Evolutionary conservation across 371 early-diverging fungal species (phyloP).

Genomic region (Lichtheimia corymbifera): DNA sequence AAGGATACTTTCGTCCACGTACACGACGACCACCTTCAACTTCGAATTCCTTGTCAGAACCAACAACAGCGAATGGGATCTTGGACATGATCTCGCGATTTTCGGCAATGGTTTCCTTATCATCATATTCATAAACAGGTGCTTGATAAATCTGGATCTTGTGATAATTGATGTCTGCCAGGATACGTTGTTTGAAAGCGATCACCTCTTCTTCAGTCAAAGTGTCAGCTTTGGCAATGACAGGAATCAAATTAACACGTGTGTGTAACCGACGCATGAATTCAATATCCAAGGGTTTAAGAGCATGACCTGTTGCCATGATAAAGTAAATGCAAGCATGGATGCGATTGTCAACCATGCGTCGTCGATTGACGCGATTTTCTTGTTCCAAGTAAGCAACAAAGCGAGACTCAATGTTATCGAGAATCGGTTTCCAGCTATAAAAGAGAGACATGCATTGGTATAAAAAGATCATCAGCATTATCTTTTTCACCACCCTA

Average conservation of each 20-base stretch:
- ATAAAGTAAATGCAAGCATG: constrained; percentile 99
- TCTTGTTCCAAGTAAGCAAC: constrained; percentile 94
- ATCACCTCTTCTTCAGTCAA: constrained; percentile 94
- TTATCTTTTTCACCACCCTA: constrained; percentile 22
- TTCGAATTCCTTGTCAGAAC: constrained; percentile 87
- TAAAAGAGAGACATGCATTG: background rate
- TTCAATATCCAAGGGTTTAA: constrained; percentile 93
- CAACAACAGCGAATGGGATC: constrained; percentile 97
- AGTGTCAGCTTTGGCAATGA: constrained; percentile 98
- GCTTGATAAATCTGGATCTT: constrained; percentile 94
- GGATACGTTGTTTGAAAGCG: constrained; percentile 88
- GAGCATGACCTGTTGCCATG: constrained; percentile 91
- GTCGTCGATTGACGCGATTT: constrained; percentile 83
- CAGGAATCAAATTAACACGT: constrained; percentile 96
- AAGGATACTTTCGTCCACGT: constrained; percentile 92
- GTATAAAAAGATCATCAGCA: background rate
- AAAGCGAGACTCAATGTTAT: constrained; percentile 93
- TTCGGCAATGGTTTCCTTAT: constrained; percentile 91
- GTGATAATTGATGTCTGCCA: constrained; percentile 89
- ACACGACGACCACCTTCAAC: constrained; percentile 81
- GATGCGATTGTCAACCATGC: constrained; percentile 89
- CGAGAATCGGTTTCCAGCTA: constrained; percentile 93
- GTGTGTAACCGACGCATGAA: constrained; percentile 93
- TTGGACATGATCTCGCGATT: constrained; percentile 92
- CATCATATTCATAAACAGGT: constrained; percentile 87